phyloP scores from a whole-genome alignment of 768 basidiomycete genomes.

The Amanita jacksonii region DNA sequence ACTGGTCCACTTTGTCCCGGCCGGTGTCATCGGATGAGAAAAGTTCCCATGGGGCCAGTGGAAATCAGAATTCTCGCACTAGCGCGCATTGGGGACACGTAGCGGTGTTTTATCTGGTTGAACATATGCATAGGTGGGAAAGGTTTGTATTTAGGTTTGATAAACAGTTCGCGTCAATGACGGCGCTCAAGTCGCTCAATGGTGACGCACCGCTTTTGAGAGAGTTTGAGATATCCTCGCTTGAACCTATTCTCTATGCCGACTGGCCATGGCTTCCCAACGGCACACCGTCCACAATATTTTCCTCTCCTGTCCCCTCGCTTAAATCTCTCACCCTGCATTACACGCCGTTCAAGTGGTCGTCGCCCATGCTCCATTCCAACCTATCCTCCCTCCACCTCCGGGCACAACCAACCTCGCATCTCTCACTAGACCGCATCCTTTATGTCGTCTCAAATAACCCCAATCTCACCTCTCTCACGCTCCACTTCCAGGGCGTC shows the following conservation, averaged over 20 bases:
- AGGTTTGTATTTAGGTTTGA: slow-evolving; percentile 76
- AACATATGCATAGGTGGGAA: slow-evolving; percentile 78
- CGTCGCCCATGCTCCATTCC: slow-evolving; percentile 58
- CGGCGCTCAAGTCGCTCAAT: slow-evolving; percentile 62
- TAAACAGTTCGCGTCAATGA: slow-evolving; percentile 64
- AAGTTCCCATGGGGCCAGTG: slow-evolving; percentile 15
- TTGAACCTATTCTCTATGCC: slow-evolving; percentile 48
- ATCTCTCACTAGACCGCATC: slow-evolving; percentile 59
- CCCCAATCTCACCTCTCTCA: slow-evolving; percentile 43
- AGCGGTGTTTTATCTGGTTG: slow-evolving; percentile 66
- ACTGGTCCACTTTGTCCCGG: slow-evolving; percentile 16
- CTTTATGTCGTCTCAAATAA: slow-evolving; percentile 56
- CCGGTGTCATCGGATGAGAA: slow-evolving; percentile 16
- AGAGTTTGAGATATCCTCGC: slow-evolving; percentile 73
- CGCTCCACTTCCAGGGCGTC: slow-evolving; percentile 54
- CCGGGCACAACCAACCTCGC: slow-evolving; percentile 52
- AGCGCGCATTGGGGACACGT: slow-evolving; percentile 76
- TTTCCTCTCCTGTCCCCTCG: slow-evolving; percentile 28
- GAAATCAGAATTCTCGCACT: slow-evolving; percentile 22
- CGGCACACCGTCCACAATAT: slow-evolving; percentile 17
- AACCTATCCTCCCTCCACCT: slow-evolving; percentile 51
- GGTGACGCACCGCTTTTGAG: slow-evolving; percentile 64
- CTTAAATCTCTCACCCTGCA: slow-evolving; percentile 55
- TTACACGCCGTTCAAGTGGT: slow-evolving; percentile 70
- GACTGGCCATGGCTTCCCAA: slow-evolving; percentile 76